Conservation (phyloP, 805 yeast species). For the Zygosaccharomyces pseudorouxii region DNA sequence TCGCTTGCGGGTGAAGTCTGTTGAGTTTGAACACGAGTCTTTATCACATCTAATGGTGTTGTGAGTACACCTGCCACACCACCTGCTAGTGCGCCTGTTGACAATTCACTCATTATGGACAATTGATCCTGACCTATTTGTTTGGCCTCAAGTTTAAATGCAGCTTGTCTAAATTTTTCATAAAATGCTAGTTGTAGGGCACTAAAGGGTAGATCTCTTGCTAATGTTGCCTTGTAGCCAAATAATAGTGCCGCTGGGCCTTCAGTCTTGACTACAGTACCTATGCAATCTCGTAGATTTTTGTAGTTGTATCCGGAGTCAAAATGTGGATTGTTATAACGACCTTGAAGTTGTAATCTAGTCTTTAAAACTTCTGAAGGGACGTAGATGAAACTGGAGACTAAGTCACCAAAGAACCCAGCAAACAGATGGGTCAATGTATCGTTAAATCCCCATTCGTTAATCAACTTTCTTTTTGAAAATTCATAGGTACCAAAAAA, state of each 20-base stretch:
- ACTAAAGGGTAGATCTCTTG: conserved; percentile 91
- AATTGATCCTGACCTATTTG: conserved; percentile 40
- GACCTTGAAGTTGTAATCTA: conserved; percentile 87
- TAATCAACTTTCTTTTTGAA: conserved; percentile 65
- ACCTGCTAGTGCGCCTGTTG: conserved; percentile 95
- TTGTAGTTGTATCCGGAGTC: conserved; percentile 81
- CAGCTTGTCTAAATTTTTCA: conserved; percentile 68
- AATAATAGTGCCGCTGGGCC: conserved; percentile 73
- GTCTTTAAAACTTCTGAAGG: conserved; percentile 95
- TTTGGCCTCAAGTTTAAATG: conserved; percentile 40
- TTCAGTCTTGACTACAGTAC: conserved; percentile 59
- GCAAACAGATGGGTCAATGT: conserved; percentile 75
- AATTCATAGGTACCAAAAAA: conserved; percentile 89
- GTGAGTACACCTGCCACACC: conserved; percentile 86
- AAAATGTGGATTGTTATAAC: conserved; percentile 72
- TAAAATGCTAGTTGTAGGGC: conserved; percentile 95
- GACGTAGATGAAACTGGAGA: conserved; percentile 82
- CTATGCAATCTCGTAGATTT: conserved; percentile 66
- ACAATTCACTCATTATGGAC: conserved; percentile 57
- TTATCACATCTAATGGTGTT: conserved; percentile 88
- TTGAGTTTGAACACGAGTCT: conserved; percentile 91
- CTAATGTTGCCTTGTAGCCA: conserved; percentile 92
- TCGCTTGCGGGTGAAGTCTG: conserved; percentile 32
- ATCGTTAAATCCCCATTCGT: conserved; percentile 62
- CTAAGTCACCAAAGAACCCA: conserved; percentile 92